Conservation (phyloP, 2,329 filamentous ascomycete species). For the Elsinoe perseae region DNA sequence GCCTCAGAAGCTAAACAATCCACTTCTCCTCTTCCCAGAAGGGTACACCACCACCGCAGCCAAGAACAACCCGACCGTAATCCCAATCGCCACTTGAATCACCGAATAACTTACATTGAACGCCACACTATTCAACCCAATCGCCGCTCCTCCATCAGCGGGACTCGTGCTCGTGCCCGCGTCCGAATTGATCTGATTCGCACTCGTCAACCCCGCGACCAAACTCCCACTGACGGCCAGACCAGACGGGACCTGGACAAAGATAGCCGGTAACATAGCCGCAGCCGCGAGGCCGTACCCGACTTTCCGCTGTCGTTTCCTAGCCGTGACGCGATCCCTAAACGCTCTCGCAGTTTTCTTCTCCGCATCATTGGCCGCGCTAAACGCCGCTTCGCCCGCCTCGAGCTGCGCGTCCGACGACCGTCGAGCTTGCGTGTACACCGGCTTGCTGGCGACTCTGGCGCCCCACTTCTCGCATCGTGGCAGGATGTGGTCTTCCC, state of each 20-base stretch:
- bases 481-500: conserved; percentile 44
- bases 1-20: conserved; percentile 34
- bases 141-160: conserved; percentile 24
- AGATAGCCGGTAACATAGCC: conserved; percentile 79
- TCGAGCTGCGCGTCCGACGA: conserved; percentile 23
- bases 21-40: conserved; percentile 41
- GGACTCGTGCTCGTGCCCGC: conserved; percentile 37
- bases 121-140: conserved; percentile 36
- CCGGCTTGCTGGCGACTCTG: conserved; percentile 23
- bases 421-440: conserved; percentile 19
- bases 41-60: conserved; percentile 44
- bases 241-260: conserved; percentile 57
- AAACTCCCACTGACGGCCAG: conserved; percentile 51
- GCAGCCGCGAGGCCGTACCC: conserved; percentile 76
- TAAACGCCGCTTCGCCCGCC: conserved; percentile 20
- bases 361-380: conserved; percentile 22
- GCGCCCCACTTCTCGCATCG: conserved; percentile 22
- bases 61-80: conserved; percentile 44
- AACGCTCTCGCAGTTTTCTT: not conserved
- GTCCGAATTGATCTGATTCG: conserved; percentile 44
- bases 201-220: conserved; percentile 49
- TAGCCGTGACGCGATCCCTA: not conserved
- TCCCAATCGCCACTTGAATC: conserved; percentile 45
- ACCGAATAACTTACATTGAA: conserved; percentile 43
- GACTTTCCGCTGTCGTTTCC: conserved; percentile 32